phyloP scores from a whole-genome alignment of 768 basidiomycete species.

The Suillus spraguei region DNA sequence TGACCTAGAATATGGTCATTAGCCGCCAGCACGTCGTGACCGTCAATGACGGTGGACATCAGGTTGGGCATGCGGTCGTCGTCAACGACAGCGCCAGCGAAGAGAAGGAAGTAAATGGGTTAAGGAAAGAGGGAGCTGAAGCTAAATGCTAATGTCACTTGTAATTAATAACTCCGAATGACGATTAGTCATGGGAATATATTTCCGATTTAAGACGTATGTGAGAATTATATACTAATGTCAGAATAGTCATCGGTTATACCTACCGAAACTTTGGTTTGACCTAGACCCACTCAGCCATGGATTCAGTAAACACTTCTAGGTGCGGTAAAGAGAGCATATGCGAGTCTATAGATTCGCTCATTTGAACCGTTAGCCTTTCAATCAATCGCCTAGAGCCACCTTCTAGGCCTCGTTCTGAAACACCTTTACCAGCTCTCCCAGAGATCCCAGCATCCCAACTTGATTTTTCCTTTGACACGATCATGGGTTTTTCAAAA shows the following conservation, averaged over 20 bases:
- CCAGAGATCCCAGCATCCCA: constrained; percentile 57
- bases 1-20: constrained; percentile 15
- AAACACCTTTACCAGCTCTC: constrained; percentile 35
- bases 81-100: constrained; percentile 20
- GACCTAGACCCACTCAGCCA: constrained; percentile 15
- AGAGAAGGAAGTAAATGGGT: constrained; percentile 14
- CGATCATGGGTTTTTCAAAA: constrained; percentile 39
- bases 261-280: not conserved
- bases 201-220: constrained; percentile 13
- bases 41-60: constrained; percentile 17
- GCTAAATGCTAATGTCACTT: constrained; percentile 20
- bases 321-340: constrained; percentile 24
- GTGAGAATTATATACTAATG: constrained; percentile 2
- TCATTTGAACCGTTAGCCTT: constrained; percentile 27
- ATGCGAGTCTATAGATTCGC: constrained; percentile 14
- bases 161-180: constrained; percentile 34
- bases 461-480: constrained; percentile 43
- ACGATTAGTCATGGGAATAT: constrained; percentile 23
- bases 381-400: constrained; percentile 22
- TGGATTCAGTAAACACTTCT: constrained; percentile 25
- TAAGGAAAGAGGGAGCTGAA: constrained; percentile 20
- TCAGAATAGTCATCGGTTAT: constrained; percentile 3
- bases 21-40: constrained; percentile 23
- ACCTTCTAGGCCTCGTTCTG: constrained; percentile 19
- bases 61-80: constrained; percentile 14